A percentile compares a stretch with the other conserved stretches of the same genome.
Evolutionary conservation across 2,329 filamentous ascomycete genomes (phyloP).

Genomic region (Claviceps maximensis): DNA sequence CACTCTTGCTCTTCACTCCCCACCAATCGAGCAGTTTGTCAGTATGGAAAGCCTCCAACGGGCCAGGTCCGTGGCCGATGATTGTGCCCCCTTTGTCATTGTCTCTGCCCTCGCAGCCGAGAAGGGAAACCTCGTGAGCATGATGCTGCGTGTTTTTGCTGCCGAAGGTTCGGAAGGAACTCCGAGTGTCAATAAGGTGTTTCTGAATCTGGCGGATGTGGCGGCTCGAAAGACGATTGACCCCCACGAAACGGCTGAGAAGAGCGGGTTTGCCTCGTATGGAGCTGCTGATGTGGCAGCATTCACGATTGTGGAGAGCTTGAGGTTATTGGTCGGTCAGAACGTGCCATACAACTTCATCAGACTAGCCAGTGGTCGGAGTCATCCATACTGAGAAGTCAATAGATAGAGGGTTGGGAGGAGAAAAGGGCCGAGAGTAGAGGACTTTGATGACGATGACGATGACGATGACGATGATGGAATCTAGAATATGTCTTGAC

Average conservation of each 20-base stretch:
- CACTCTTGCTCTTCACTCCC: constrained; percentile 45
- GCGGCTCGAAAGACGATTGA: constrained; percentile 44
- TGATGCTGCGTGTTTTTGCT: constrained; percentile 62
- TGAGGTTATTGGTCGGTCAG: constrained; percentile 67
- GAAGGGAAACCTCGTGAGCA: constrained; percentile 66
- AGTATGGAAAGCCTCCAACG: constrained; percentile 51
- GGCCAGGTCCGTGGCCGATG: constrained; percentile 34
- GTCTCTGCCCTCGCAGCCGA: constrained; percentile 67
- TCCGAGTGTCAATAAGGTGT: constrained; percentile 49
- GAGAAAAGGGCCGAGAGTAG: background rate
- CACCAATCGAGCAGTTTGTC: constrained; percentile 69
- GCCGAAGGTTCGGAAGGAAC: constrained; percentile 17
- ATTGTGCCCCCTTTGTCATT: constrained; percentile 61
- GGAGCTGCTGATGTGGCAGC: constrained; percentile 68
- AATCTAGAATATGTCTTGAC: background rate
- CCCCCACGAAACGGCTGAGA: constrained; percentile 54
- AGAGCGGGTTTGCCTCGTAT: constrained; percentile 68
- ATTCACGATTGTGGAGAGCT: constrained; percentile 72
- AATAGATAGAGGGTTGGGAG: too few species aligned
- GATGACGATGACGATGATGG: constrained; percentile 18
- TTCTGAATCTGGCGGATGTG: constrained; percentile 61
- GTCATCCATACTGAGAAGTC: constrained; percentile 12
- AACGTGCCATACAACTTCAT: constrained; percentile 86
- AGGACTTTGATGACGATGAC: background rate
- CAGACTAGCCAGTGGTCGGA: constrained; percentile 48